Conservation (phyloP, 495 filamentous ascomycete species). For the Opeltia flavorubescens region DNA sequence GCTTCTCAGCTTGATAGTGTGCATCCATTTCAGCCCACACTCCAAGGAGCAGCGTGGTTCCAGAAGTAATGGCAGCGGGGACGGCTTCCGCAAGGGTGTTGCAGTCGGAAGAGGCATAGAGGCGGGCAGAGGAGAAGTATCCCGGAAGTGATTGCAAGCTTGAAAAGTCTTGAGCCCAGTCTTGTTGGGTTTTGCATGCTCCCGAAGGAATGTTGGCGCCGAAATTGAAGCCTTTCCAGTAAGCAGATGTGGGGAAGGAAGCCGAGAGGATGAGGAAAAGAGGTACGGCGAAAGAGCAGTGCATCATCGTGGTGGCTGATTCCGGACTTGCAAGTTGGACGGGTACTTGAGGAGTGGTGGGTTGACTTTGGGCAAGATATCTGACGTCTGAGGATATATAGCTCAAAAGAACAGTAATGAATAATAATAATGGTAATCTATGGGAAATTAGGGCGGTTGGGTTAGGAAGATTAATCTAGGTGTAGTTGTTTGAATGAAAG, state of each 20-base stretch:
- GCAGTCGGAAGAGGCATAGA: conserved; percentile 41
- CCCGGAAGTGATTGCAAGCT: conserved; percentile 32
- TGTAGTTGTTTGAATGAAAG: no score
- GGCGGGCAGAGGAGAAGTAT: conserved; percentile 30
- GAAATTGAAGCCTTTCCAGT: conserved; percentile 35
- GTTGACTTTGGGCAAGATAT: no score
- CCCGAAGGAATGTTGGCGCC: conserved; percentile 29
- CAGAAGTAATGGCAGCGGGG: conserved; percentile 36
- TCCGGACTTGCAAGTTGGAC: no score
- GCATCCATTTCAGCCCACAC: conserved; percentile 35
- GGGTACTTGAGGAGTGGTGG: no score
- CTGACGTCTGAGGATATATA: no score
- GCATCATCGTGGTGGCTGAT: neutral
- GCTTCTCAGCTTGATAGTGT: conserved; percentile 35
- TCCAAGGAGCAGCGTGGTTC: conserved; percentile 35
- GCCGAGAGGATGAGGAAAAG: neutral
- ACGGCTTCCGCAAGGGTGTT: conserved; percentile 35
- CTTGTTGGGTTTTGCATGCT: conserved; percentile 32
- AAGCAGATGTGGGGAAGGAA: conserved; percentile 7
- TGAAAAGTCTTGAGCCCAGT: conserved; percentile 33
- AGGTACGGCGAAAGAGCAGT: neutral
- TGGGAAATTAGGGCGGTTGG: no score
- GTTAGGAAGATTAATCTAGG: no score
- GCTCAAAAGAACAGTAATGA: no score
- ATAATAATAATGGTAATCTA: no score